Conservation (phyloP, 495 filamentous ascomycete genomes). For the Neurospora sublineolata region DNA sequence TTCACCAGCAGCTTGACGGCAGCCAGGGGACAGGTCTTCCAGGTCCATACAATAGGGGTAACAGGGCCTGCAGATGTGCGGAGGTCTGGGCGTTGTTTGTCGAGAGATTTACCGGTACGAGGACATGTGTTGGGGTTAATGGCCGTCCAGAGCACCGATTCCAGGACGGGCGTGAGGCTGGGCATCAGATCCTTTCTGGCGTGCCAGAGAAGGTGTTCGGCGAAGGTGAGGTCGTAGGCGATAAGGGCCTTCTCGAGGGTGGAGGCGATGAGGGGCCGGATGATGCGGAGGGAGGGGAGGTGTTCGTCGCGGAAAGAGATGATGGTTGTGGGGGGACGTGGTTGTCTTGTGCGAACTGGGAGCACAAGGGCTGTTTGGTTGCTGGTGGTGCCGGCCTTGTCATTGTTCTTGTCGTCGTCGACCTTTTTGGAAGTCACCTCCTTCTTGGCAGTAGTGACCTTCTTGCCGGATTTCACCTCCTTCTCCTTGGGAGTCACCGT, state of each 20-base stretch:
- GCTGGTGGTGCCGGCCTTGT: neutral
- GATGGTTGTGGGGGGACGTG: neutral
- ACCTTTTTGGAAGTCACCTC: neutral
- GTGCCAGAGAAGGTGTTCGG: neutral
- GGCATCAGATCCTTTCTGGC: neutral
- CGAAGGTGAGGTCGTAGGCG: neutral
- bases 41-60: neutral
- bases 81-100: neutral
- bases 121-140: neutral
- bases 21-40: neutral
- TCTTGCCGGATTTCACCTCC: neutral
- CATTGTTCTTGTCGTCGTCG: neutral
- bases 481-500: neutral
- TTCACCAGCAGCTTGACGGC: neutral
- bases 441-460: neutral
- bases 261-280: neutral
- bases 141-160: neutral
- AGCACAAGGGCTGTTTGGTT: neutral
- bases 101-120: neutral
- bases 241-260: neutral
- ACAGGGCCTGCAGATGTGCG: neutral
- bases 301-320: neutral
- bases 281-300: neutral
- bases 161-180: neutral
- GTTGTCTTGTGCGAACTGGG: neutral